phyloP scores from a whole-genome alignment of 2,329 filamentous ascomycete genomes.

The Paecilomyces variotii region DNA sequence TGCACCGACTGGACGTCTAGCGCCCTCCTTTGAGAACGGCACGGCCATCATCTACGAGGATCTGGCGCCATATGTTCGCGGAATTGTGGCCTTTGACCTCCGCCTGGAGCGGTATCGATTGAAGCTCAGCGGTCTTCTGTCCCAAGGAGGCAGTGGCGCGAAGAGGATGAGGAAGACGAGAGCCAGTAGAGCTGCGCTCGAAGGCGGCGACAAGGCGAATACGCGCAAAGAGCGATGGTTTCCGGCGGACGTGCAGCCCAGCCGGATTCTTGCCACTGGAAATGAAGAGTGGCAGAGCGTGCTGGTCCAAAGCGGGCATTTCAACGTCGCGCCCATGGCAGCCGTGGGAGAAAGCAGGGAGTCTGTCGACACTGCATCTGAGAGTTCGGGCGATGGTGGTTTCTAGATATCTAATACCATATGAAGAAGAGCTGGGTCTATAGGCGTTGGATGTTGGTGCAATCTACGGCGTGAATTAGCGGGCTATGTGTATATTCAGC shows the following conservation, averaged over 20 bases:
- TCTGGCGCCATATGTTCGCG: slow-evolving; percentile 81
- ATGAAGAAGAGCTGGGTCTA: neutral
- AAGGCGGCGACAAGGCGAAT: slow-evolving; percentile 60
- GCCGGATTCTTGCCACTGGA: slow-evolving; percentile 59
- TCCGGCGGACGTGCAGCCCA: slow-evolving; percentile 50
- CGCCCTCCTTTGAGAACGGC: slow-evolving; percentile 70
- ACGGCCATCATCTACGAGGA: slow-evolving; percentile 61
- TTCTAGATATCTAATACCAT: slow-evolving; percentile 1
- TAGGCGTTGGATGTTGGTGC: neutral
- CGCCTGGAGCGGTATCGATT: slow-evolving; percentile 60
- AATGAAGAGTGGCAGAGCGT: slow-evolving; percentile 33
- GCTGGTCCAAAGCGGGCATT: slow-evolving; percentile 24
- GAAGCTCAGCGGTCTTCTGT: slow-evolving; percentile 54
- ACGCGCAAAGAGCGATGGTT: slow-evolving; percentile 70
- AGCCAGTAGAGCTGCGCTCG: slow-evolving; percentile 66
- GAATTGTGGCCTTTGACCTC: slow-evolving; percentile 70
- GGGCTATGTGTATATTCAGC: neutral
- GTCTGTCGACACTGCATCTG: slow-evolving; percentile 9
- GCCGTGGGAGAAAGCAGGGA: slow-evolving; percentile 9
- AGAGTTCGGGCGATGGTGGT: slow-evolving; percentile 7
- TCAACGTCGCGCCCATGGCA: slow-evolving; percentile 14
- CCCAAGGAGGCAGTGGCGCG: slow-evolving; percentile 44
- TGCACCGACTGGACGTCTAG: slow-evolving; percentile 24
- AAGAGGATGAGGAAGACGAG: slow-evolving; percentile 64
- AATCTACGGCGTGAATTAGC: neutral